Evolutionary conservation across 2,329 filamentous ascomycete species (phyloP).

Genomic region (Trichoderma sp.): DNA sequence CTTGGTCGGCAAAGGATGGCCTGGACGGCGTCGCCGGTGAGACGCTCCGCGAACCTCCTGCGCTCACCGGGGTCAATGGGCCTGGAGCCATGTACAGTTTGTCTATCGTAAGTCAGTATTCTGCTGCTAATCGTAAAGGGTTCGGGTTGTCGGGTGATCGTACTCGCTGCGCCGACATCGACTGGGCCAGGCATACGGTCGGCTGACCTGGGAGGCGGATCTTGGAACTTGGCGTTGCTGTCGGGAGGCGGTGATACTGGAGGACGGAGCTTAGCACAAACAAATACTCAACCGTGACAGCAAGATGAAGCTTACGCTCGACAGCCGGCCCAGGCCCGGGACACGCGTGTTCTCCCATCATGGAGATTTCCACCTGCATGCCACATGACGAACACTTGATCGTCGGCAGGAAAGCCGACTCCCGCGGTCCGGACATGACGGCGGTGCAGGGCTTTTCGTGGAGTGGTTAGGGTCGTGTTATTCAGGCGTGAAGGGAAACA

Average conservation of each 20-base stretch:
- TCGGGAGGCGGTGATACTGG: slow-evolving; percentile 47
- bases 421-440: slow-evolving; percentile 56
- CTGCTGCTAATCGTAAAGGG: neutral
- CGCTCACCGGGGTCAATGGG: slow-evolving; percentile 66
- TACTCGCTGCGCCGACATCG: slow-evolving; percentile 58
- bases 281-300: neutral
- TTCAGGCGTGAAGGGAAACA: slow-evolving; percentile 10
- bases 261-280: slow-evolving; percentile 16
- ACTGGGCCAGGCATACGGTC: slow-evolving; percentile 50
- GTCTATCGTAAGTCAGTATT: slow-evolving; percentile 48
- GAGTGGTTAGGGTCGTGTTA: slow-evolving; percentile 9
- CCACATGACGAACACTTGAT: slow-evolving; percentile 88
- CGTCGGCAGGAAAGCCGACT: slow-evolving; percentile 73
- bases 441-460: slow-evolving; percentile 21
- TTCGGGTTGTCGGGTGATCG: slow-evolving; percentile 32
- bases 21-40: slow-evolving; percentile 64
- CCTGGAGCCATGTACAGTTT: slow-evolving; percentile 56
- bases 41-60: slow-evolving; percentile 59
- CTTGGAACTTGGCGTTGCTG: slow-evolving; percentile 36
- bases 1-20: slow-evolving; percentile 47
- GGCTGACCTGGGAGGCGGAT: slow-evolving; percentile 36
- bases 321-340: slow-evolving; percentile 45
- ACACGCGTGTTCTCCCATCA: slow-evolving; percentile 86
- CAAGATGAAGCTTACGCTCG: slow-evolving; percentile 47
- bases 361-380: slow-evolving; percentile 75